Percentiles rank a stretch among this genome's conserved stretches.
Evolutionary conservation across 2,329 filamentous ascomycete genomes (phyloP).

Genomic region (Claviceps africana): DNA sequence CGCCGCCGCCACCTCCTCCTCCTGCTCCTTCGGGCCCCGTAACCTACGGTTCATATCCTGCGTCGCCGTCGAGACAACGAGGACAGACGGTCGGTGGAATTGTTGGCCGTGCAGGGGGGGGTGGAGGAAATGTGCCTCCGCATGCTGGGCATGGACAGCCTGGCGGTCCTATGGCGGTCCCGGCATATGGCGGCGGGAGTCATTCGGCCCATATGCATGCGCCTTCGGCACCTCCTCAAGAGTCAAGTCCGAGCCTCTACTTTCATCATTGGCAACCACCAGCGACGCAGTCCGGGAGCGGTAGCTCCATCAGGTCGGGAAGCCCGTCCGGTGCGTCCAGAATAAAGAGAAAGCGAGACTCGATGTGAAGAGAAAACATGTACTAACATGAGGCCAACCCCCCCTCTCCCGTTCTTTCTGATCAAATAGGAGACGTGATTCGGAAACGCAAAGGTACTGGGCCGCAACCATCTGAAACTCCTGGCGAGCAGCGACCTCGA

Average conservation of each 20-base stretch:
- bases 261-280: slow-evolving; percentile 93
- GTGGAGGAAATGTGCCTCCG: slow-evolving; percentile 29
- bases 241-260: slow-evolving; percentile 63
- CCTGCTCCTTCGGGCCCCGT: slow-evolving; percentile 23
- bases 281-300: slow-evolving; percentile 40
- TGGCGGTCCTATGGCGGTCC: slow-evolving; percentile 13
- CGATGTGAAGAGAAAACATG: slow-evolving; percentile 16
- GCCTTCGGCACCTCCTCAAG: slow-evolving; percentile 45
- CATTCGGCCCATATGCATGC: slow-evolving; percentile 35
- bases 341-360: slow-evolving; percentile 33
- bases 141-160: slow-evolving; percentile 1
- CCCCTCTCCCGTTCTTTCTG: slow-evolving; percentile 12
- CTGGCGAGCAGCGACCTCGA: slow-evolving; percentile 18
- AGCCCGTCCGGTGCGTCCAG: slow-evolving; percentile 62
- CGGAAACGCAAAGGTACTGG: slow-evolving; percentile 71
- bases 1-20: slow-evolving; percentile 15
- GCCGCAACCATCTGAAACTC: slow-evolving; percentile 13
- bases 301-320: slow-evolving; percentile 50
- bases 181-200: slow-evolving; percentile 21
- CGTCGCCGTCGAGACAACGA: slow-evolving; percentile 35
- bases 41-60: slow-evolving; percentile 31
- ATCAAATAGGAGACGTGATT: slow-evolving; percentile 53
- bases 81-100: slow-evolving; percentile 33
- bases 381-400: slow-evolving; percentile 23
- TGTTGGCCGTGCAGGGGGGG: slow-evolving; percentile 26